These are phyloP conservation scores for Neurospora tetraspora DNA, from an alignment of 495 filamentous ascomycete species.

Conservation along the genomic window DNA sequence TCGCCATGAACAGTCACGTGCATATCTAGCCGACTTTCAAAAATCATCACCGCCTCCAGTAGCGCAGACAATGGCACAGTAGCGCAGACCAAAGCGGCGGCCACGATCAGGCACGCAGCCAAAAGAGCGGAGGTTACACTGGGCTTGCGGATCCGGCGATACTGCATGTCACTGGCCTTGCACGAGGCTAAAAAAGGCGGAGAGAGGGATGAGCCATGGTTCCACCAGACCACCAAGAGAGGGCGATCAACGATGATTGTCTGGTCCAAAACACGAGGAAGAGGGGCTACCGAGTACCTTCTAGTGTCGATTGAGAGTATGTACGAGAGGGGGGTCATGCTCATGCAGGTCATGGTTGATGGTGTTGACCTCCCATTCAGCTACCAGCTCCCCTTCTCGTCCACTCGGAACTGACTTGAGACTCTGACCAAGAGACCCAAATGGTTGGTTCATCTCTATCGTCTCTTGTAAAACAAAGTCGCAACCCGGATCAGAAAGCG, in stretches of 20 bases:
- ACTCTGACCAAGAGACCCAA: not conserved
- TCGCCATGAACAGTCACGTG: not conserved
- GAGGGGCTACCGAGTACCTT: not conserved
- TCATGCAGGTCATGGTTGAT: not conserved
- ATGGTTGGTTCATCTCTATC: not conserved
- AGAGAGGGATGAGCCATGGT: not conserved
- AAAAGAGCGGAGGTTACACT: not conserved
- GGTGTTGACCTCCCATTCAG: not conserved
- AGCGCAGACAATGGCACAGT: not conserved
- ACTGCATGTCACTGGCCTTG: not conserved
- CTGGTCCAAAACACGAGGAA: not conserved
- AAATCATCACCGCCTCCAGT: not conserved
- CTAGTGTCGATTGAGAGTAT: not conserved
- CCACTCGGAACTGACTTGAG: not conserved
- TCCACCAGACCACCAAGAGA: not conserved
- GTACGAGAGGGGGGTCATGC: not conserved
- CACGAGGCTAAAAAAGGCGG: not conserved
- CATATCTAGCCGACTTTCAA: not conserved
- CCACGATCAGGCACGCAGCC: not conserved
- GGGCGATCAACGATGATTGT: not conserved
- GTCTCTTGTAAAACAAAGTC: not conserved
- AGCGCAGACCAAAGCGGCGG: not conserved
- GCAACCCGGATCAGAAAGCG: not conserved
- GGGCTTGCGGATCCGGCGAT: not conserved
- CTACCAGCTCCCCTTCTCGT: not conserved